Base-by-base conservation (phyloP, 441 rosid species). In the Flueggea neowawraea region DNA sequence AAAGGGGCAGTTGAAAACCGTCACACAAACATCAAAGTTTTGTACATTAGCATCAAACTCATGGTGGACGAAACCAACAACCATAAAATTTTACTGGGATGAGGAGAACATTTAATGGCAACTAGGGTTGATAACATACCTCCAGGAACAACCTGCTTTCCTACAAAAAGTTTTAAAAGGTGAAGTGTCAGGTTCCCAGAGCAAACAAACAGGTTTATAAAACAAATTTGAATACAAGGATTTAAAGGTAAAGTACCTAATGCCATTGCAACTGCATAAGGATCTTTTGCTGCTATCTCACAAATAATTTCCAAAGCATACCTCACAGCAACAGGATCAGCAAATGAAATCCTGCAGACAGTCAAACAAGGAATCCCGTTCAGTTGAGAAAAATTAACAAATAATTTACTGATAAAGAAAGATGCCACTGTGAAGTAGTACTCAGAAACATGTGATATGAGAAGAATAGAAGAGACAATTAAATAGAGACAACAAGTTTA, bases 301-400 rank as follows among this genome's bases (percentile, higher is more conserved):
- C 84, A 84, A 57, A 88, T 67, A 77, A 95, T 90, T 80, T 92
- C 96, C 77, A 95, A 72, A 52, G 99, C 84, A 87, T 92, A 97
- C 75, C 99, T 84, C 78, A 95, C 99, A 57, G 99, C 98, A 76
- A 95, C 80, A 76, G 99, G 98, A 84, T 95, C 99, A 64, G 91
- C 84, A 82, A 90, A 90, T 33, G 87, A 89, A 73, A 92, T 75
- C 76, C 97, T 91, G 83, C 75, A 74, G 57, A 62, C 49, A 65
- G 60, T 66, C 31, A 69, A 14, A 6, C 59, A 43, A 31, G 45
- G 7, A 51, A 49, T 31, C 10, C 12, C 12, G 44, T 5, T 5
- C 41, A 36, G 9, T 36, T 36, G 4, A 36, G 41, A 22, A 22
- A 22, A 22, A 36, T 36, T 36, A 36, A 36, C 7, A 36, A 36